Evolutionary conservation across 139 green algal species (phyloP), one percentile per base, ranked within the genome.

Genomic region (Desmodesmus armatus): DNA sequence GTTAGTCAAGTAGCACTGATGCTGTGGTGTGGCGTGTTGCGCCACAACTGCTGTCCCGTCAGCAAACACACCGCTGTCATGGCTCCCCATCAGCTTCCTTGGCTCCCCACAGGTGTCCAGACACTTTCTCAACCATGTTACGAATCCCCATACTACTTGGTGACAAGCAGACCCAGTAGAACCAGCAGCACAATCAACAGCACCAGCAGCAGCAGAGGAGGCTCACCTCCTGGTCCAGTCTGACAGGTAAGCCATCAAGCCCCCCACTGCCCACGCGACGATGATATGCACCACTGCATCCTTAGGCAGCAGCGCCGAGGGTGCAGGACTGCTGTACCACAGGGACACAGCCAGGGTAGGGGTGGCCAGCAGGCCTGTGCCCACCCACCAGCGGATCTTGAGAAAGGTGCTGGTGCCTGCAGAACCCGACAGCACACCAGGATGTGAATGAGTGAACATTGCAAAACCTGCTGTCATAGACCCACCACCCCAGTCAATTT

Each of bases 161-260:
- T n/a, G n/a, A n/a, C n/a, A n/a, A n/a, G n/a, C n/a, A n/a, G n/a
- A n/a, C n/a, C n/a, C n/a, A n/a, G n/a, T n/a, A n/a, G n/a, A n/a
- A 25, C 7, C 11, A 63, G 7, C 27, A 39, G 5, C 23, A 47
- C 44, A 80, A 44, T 31, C 41, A 40, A 15, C 35, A 62, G 23
- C 43, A 5, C 19, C 37, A 23, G 27, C 75, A 11, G 13, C 33
- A 1, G 41, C 65, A 39, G 5, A 23, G 51, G 3, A 11, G 29
- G 60, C 83, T 44, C 82, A 93, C 85, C 90, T 89, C 39, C 93
- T 84, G 83, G 94, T 96, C 78, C 87, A 91, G 76, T 97, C 94
- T 19, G 88, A 87, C 27, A 97, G 78, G 78, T 93, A 97, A 0
- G 92, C 85, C 94, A 97, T 97, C 13, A 96, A 86, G 0, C 83